Conservation (phyloP, 441 rosid species). For the Sinapis alba region DNA sequence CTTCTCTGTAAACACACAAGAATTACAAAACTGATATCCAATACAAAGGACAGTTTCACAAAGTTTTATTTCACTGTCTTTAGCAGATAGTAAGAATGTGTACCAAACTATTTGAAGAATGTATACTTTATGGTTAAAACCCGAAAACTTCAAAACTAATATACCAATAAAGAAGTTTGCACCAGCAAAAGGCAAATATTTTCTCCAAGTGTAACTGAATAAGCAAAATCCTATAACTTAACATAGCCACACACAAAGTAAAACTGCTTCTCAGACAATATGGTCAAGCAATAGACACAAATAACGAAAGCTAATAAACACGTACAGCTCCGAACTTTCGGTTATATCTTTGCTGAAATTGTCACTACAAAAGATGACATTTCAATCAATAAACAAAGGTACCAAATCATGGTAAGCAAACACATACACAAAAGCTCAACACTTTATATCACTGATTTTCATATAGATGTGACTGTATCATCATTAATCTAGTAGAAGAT, state of each 20-base stretch:
- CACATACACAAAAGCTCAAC: constrained; percentile 20
- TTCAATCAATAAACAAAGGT: constrained; percentile 5
- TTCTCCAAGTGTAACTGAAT: background rate
- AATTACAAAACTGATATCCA: constrained; percentile 10
- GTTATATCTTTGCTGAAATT: too few species aligned
- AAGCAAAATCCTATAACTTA: background rate
- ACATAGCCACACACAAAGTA: background rate
- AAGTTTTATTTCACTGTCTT: background rate
- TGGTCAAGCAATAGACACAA: background rate
- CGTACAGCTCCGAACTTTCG: constrained; percentile 6
- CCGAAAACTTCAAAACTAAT: too few species aligned
- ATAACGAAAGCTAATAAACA: background rate
- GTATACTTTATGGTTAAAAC: constrained; percentile 1
- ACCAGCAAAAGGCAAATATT: too few species aligned
- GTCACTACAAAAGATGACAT: too few species aligned
- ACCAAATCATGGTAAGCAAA: constrained; percentile 4
- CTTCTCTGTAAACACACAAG: constrained; percentile 55
- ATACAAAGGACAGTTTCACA: background rate
- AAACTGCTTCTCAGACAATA: constrained; percentile 9
- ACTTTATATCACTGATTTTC: background rate
- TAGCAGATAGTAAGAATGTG: background rate
- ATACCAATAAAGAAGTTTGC: background rate
- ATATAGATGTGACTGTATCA: background rate
- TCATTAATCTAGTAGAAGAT: background rate
- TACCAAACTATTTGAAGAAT: constrained; percentile 6